phyloP scores from a whole-genome alignment of 495 filamentous ascomycete species.

The Acidomyces sp. region DNA sequence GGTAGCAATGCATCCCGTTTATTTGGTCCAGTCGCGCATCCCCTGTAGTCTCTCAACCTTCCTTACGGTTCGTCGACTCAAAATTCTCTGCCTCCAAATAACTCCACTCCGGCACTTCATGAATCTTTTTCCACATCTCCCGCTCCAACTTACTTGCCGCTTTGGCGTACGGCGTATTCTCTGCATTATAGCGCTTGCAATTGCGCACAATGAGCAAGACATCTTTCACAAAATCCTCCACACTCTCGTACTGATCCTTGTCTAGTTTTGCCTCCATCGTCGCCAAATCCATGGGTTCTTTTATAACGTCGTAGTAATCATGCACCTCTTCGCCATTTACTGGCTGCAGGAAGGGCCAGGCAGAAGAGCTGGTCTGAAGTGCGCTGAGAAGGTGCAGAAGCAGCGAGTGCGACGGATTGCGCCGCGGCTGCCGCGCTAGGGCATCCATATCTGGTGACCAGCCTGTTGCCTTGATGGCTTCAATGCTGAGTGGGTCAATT shows the following conservation, averaged over 20 bases:
- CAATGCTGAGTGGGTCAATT: conserved; percentile 70
- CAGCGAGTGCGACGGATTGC: conserved; percentile 91
- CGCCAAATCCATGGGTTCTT: conserved; percentile 90
- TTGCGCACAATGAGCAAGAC: conserved; percentile 88
- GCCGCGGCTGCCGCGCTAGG: conserved; percentile 86
- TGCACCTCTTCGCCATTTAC: conserved; percentile 91
- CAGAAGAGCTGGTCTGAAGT: conserved; percentile 79
- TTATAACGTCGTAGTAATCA: conserved; percentile 97
- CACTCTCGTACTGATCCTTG: conserved; percentile 77
- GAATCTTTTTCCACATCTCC: conserved; percentile 90
- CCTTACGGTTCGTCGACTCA: conserved; percentile 11
- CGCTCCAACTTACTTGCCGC: conserved; percentile 91
- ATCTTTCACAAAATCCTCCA: conserved; percentile 88
- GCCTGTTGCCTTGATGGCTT: conserved; percentile 74
- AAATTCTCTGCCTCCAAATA: conserved; percentile 20
- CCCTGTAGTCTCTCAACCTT: not conserved
- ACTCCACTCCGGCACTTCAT: conserved; percentile 83
- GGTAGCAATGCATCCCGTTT: too few species aligned
- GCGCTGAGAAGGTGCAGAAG: conserved; percentile 87
- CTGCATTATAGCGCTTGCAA: conserved; percentile 90
- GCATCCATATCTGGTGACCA: conserved; percentile 98
- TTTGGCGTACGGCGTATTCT: conserved; percentile 89
- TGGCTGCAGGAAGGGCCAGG: conserved; percentile 89
- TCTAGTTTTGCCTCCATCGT: conserved; percentile 96
- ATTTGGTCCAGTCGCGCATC: too few species aligned